A percentile compares a stretch with the other conserved stretches of the same genome.
These are phyloP conservation scores for Azolla pinnata DNA, from an alignment of 75 land plant species.

Conservation along the genomic window DNA sequence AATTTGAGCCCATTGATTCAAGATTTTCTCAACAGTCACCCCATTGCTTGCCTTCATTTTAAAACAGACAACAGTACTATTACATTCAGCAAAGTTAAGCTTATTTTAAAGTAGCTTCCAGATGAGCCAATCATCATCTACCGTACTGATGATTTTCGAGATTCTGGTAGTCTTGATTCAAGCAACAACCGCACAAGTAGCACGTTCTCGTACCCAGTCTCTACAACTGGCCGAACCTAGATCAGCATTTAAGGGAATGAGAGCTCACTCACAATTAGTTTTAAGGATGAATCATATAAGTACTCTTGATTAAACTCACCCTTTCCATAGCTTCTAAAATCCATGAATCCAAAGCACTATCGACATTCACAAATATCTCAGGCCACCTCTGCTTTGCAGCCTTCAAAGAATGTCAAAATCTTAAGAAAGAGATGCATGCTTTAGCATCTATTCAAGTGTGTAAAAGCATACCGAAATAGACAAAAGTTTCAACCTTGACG, in stretches of 20 bases:
- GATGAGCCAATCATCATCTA: too few species aligned
- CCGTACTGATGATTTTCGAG: conserved; percentile 73
- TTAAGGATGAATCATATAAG: too few species aligned
- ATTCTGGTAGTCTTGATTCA: conserved; percentile 50
- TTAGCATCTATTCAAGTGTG: too few species aligned
- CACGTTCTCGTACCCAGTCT: conserved; percentile 96
- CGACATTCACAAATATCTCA: conserved; percentile 47
- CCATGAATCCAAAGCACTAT: conserved; percentile 64
- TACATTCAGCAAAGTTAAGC: too few species aligned
- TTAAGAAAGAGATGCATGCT: too few species aligned
- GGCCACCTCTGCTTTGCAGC: conserved; percentile 96
- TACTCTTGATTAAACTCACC: too few species aligned
- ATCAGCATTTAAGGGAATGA: too few species aligned
- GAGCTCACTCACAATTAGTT: too few species aligned
- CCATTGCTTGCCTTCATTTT: conserved; percentile 73
- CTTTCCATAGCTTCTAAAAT: conserved; percentile 78
- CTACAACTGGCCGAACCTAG: conserved; percentile 96
- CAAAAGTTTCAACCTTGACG: too few species aligned
- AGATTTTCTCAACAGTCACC: conserved; percentile 59
- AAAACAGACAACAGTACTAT: too few species aligned
- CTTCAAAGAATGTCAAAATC: conserved; percentile 21
- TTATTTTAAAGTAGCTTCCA: too few species aligned
- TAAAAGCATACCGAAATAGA: too few species aligned
- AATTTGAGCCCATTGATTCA: conserved; percentile 67
- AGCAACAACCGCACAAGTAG: conserved; percentile 87